Evolutionary conservation across 257 asterid species (phyloP), one percentile per base, ranked within the genome.

Genomic region (Nyctanthes arbortristis): DNA sequence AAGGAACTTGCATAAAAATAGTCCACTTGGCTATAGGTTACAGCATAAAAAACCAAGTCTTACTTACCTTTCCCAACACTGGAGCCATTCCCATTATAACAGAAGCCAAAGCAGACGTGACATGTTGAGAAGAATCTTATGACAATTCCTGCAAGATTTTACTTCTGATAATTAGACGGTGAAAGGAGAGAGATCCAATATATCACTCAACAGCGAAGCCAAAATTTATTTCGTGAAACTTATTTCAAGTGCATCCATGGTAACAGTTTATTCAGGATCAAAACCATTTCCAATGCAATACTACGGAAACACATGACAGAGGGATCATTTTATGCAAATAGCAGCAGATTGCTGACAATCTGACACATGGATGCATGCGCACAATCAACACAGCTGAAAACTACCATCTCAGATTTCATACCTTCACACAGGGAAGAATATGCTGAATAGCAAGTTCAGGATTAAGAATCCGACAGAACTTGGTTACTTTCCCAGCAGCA

Each of bases 41-140:
- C 29, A 22, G 5, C 11, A 52, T 22, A 20, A 31, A 27, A 52
- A 20, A 24, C 31, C 29, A 22, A 24, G 59, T 52, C 16, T 11
- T 22, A 8, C 30, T 73, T 60, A 91, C 97, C 95, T 91, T 91
- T 45, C 95, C 97, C 60, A 91, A 74, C 30, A 91, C 90, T 14
- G 96, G 96, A 78, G 97, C 96, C 97, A 91, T 91, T 77, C 97
- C 97, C 97, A 91, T 91, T 64, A 91, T 91, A 62, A 91, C 96
- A 43, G 97, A 91, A 20, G 97, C 97, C 85, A 91, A 80, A 70
- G 96, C 96, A 30, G 97, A 89, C 75, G 96, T 83, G 54, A 91
- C 97, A 67, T 91, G 97, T 77, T 91, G 97, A 9, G 96, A 89
- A 75, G 97, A 89, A 82, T 91, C 97, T 70, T 95, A 84, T 55